These are phyloP conservation scores for Prunus yedoensis DNA, from an alignment of 331 rosid species.

Conservation along the genomic window DNA sequence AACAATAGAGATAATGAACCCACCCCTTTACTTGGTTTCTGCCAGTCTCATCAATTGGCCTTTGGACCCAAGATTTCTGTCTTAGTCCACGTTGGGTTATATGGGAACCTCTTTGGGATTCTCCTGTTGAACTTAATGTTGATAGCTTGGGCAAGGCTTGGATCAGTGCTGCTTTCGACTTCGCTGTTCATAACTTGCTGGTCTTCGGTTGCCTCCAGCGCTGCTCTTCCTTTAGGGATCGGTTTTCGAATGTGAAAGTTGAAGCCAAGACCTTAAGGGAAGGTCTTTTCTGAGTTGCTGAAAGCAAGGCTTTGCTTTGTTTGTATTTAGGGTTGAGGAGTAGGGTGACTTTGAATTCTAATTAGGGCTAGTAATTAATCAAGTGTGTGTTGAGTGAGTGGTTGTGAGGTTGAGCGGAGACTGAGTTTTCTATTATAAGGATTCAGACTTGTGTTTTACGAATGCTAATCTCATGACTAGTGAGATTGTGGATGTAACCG, in stretches of 20 bases:
- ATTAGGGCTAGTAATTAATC: too few relatives aligned
- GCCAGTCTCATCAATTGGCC: background rate
- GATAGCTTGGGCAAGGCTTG: background rate
- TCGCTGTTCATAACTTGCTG: background rate
- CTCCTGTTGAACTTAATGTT: background rate
- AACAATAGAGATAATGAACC: background rate
- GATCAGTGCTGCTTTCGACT: background rate
- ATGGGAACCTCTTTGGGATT: background rate
- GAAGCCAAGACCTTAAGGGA: background rate
- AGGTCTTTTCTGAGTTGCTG: background rate
- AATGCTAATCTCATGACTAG: too few relatives aligned
- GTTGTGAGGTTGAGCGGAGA: too few relatives aligned
- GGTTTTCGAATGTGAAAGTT: background rate
- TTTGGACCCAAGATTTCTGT: background rate
- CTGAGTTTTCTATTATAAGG: too few relatives aligned
- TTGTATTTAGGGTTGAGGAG: too few relatives aligned
- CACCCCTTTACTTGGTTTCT: background rate
- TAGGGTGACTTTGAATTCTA: too few relatives aligned
- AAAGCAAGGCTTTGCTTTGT: background rate
- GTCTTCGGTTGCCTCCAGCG: too few relatives aligned
- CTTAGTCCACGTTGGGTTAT: background rate
- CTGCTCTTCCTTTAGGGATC: too few relatives aligned
- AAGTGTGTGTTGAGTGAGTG: too few relatives aligned
- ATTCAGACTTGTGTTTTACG: too few relatives aligned
- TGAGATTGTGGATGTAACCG: too few relatives aligned